These are phyloP conservation scores for Globisporangium echinulatum DNA, from an alignment of 352 stramenopile genomes.

Conservation along the genomic window DNA sequence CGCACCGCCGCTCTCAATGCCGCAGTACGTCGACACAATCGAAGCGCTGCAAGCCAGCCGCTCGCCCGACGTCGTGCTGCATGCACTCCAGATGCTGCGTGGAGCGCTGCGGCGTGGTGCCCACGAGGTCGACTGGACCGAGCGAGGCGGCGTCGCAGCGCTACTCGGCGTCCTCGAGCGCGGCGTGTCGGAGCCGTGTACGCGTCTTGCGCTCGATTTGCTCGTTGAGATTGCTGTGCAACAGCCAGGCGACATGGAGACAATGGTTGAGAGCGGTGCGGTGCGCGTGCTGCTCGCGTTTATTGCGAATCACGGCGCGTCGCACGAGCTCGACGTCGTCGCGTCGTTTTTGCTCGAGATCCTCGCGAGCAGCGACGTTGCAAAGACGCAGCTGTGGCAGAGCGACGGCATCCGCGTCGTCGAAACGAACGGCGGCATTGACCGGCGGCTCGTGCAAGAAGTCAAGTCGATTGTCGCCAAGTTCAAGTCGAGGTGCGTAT, in stretches of 20 bases:
- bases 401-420: conserved; percentile 30
- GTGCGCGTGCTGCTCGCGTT: conserved; percentile 41
- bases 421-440: conserved; percentile 31
- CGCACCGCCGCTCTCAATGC: conserved; percentile 6
- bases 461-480: conserved; percentile 60
- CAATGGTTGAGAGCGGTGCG: conserved; percentile 34
- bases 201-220: conserved; percentile 30
- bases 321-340: conserved; percentile 40
- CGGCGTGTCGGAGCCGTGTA: conserved; percentile 29
- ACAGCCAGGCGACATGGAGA: conserved; percentile 28
- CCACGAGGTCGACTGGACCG: conserved; percentile 20
- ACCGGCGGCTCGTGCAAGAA: conserved; percentile 47
- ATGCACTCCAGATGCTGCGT: conserved; percentile 29
- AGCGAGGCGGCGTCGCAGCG: conserved; percentile 32
- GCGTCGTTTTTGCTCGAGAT: conserved; percentile 44
- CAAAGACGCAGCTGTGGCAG: conserved; percentile 36
- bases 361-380: conserved; percentile 31
- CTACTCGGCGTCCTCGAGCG: conserved; percentile 39
- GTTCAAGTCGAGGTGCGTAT: conserved; percentile 29
- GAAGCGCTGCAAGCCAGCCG: conserved; percentile 4
- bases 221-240: conserved; percentile 30
- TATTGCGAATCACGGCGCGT: conserved; percentile 22
- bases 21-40: conserved; percentile 10
- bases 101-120: conserved; percentile 22
- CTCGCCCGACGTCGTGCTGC: conserved; percentile 14